Evolutionary conservation across 2,329 filamentous ascomycete species (phyloP).

Genomic region (Coleophoma crateriformis): DNA sequence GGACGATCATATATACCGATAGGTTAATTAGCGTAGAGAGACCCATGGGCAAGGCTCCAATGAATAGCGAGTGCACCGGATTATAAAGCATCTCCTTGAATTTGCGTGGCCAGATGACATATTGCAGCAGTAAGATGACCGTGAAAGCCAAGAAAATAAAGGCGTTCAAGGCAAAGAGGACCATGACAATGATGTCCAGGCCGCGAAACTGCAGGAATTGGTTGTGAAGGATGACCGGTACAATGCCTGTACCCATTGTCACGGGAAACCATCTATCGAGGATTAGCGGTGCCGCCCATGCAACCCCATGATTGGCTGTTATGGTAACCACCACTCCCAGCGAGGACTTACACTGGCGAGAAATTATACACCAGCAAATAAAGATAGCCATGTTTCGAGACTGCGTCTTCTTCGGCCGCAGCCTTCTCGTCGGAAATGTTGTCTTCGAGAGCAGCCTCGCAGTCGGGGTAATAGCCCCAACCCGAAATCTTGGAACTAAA

Average conservation of each 20-base stretch:
- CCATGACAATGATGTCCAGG: not conserved
- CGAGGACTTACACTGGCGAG: not conserved
- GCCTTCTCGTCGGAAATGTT: not conserved
- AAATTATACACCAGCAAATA: not conserved
- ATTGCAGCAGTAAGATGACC: not conserved
- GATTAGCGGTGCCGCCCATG: not conserved
- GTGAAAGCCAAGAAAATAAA: constrained; percentile 1
- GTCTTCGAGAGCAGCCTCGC: not conserved
- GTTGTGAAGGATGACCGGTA: constrained; percentile 2
- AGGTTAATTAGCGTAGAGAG: constrained; percentile 62
- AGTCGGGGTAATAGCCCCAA: not conserved
- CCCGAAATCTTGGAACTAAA: not conserved
- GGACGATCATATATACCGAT: constrained; percentile 33
- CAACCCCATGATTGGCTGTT: not conserved
- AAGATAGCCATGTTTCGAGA: not conserved
- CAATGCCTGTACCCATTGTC: constrained; percentile 3
- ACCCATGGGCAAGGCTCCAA: constrained; percentile 62
- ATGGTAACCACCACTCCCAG: not conserved
- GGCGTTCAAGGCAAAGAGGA: not conserved
- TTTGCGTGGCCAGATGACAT: not conserved
- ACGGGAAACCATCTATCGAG: constrained; percentile 2
- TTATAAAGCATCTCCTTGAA: constrained; percentile 1
- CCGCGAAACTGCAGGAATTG: not conserved
- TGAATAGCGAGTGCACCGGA: constrained; percentile 40
- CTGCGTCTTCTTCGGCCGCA: not conserved